Evolutionary conservation across 2,329 filamentous ascomycete genomes (phyloP), one percentile per base, ranked within the genome.

Genomic region (Hymenoscyphus infarciens): DNA sequence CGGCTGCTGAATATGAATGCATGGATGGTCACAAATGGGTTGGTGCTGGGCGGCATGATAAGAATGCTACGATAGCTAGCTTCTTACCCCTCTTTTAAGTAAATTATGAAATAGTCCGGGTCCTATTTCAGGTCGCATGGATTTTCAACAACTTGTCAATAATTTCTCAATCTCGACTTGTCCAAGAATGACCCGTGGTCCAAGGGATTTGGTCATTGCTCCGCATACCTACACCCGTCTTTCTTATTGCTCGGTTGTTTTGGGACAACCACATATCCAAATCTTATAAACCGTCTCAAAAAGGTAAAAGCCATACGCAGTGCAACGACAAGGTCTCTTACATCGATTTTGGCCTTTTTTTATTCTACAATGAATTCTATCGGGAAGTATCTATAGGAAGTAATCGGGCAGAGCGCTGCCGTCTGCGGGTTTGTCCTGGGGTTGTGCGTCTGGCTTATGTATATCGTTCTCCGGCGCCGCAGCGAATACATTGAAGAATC

Each of bases 401-500:
- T 89, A 89, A 72, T 89, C 86, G 2, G 86, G 90, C 72, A 95
- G 75, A 74, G 82, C 79, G 60, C 79, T 86, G 2, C 82, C 82
- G 66, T 87, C 85, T 2, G 81, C 82, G n/a, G 78, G 74, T 77
- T 92, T 92, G 63, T 95, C 91, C 71, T 84, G 83, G 64, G 86
- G 64, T 90, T 88, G 91, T 72, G 90, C 83, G 74, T 97, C 92
- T 72, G 95, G 92, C 73, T 96, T 90, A 74, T 96, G 90, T 69
- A 88, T 79, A 75, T 98, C 94, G 72, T 99, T 97, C 76, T 99
- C 95, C 2, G 95, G 95, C 31, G 95, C 94, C 3, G 95, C 95
- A 62, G 96, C 92, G 75, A 99, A 99, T 27, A 98, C 93, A 75
- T 99, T 99, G 81, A 98, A 99, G 77, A 91, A 97, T 63, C 94